Base-by-base conservation (phyloP, 371 early-diverging fungal genomes). In the Rhizopus arrhizus region DNA sequence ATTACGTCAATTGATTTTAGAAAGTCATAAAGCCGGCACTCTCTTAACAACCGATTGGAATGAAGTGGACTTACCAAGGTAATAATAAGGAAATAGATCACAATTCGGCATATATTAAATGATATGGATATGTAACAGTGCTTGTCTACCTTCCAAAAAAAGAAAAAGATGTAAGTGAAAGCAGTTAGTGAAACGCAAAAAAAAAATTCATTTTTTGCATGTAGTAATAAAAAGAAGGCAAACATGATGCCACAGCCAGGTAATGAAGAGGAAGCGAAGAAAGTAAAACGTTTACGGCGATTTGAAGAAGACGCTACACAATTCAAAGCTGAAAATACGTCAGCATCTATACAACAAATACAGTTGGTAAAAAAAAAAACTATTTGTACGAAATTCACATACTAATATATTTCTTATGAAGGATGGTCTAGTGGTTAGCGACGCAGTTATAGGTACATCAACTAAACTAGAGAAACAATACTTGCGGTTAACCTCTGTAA, bases 401-500 rank as follows among this genome's bases (percentile, higher is more conserved):
- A 22, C 22, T 22, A 1, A 22, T 22, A 22, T 22, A 22, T 22
- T 22, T 22, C 0, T 22, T 22, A 22, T 22, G 22, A 22, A 78
- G 61, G 92, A 91, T 60, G 90, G 88, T 34, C 84, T 85, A 59
- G 88, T 89, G 61, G 89, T 89, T 86, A 81, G 86, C 53, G 72
- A 88, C 49, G 89, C 94, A 2, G 90, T 98, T 59, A 89, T 96
- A 28, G 98, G 98, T 40, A 95, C 95, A 3, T 84, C 87, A 56
- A 75, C 79, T 13, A 73, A 83, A 58, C 76, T 97, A n/a, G 97
- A 96, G 66, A 97, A 97, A 74, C 74, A 75, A 50, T 98, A 95
- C 70, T 65, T 97, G 41, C 79, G 98, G 43, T 80, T 98, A 59
- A 98, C 98, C 3, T 88, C 91, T n/a, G 90, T 89, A 80, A 60